A percentile compares a stretch with the other conserved stretches of the same genome.
Evolutionary conservation across 2,329 filamentous ascomycete species (phyloP).

Genomic region (Byssochlamys sp.): DNA sequence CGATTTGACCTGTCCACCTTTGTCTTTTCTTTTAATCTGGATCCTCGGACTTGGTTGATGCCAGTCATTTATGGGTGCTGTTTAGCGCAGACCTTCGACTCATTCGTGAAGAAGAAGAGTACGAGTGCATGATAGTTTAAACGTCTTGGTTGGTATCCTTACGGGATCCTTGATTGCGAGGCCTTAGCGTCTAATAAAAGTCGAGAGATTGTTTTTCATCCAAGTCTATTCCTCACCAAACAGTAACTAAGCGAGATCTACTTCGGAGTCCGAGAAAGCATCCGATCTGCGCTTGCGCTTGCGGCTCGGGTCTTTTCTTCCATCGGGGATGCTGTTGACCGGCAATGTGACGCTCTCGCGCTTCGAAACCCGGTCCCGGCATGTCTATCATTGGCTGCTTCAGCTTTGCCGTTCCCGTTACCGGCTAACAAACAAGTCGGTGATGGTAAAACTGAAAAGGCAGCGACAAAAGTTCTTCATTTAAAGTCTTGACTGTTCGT

Average conservation of each 20-base stretch:
- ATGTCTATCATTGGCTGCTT: background rate
- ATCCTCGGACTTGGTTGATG: background rate
- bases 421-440: background rate
- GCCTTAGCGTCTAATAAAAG: background rate
- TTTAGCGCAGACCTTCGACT: background rate
- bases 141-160: background rate
- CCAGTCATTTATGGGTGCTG: background rate
- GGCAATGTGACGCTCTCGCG: no score
- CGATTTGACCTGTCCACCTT: background rate
- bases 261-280: no score
- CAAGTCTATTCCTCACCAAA: no score
- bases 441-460: background rate
- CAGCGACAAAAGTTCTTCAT: background rate
- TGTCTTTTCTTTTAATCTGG: background rate
- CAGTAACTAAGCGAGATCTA: no score
- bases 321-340: no score
- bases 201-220: background rate
- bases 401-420: background rate
- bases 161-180: background rate
- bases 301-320: no score
- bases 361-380: background rate
- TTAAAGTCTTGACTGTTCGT: no score
- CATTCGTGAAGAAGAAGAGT: background rate
- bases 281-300: no score
- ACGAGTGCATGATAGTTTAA: background rate